Conservation (phyloP, 2,329 filamentous ascomycete genomes). For the Cercospora sesami region DNA sequence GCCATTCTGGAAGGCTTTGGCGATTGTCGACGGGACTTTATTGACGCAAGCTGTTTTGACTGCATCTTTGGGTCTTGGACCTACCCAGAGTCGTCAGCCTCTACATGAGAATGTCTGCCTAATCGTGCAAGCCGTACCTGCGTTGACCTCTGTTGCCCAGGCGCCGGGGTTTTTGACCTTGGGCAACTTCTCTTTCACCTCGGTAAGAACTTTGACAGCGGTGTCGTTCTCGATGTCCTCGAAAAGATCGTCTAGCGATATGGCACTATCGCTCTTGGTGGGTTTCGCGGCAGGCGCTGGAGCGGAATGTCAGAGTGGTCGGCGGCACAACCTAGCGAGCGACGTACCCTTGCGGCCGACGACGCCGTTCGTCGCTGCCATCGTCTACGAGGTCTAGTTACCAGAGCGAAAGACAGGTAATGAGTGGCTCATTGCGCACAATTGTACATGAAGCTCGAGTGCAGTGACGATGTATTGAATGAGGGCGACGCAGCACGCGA, state of each 20-base stretch:
- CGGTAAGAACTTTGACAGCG: conserved; percentile 28
- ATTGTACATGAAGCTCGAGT: neutral
- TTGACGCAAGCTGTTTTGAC: conserved; percentile 40
- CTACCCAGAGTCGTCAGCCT: conserved; percentile 3
- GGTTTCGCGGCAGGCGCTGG: conserved; percentile 28
- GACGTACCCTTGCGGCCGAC: conserved; percentile 37
- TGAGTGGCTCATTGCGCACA: conserved; percentile 4
- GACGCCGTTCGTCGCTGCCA: conserved; percentile 36
- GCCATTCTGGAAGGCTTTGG: conserved; percentile 78
- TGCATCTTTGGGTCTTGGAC: conserved; percentile 27
- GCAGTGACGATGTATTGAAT: neutral
- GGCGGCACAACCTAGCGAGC: neutral
- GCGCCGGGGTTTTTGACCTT: conserved; percentile 38
- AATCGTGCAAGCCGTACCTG: conserved; percentile 20
- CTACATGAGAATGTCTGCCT: neutral
- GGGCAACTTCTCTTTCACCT: conserved; percentile 35
- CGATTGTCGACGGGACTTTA: conserved; percentile 71
- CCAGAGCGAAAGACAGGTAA: neutral
- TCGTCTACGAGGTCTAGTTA: conserved; percentile 16
- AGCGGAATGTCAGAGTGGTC: conserved; percentile 24
- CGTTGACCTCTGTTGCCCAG: conserved; percentile 37
- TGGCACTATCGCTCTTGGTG: conserved; percentile 26
- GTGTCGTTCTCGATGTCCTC: conserved; percentile 32
- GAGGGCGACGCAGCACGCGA: conserved; percentile 1
- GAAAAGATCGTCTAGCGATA: conserved; percentile 36